Conservation (phyloP, 352 stramenopile genomes). For the Thalassiosira hispida region DNA sequence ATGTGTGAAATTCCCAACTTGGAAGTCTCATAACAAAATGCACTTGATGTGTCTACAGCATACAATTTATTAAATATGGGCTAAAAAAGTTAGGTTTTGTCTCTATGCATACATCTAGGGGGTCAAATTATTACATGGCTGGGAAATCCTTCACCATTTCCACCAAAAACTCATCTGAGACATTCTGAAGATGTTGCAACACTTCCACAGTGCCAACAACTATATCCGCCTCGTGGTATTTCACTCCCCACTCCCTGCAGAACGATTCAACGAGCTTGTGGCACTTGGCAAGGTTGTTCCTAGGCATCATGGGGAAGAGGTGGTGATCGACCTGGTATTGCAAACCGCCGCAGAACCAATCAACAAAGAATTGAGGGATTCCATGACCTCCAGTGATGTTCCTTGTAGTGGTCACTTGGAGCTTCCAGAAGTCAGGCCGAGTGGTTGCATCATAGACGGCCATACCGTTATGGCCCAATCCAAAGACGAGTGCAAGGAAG, state of each 20-base stretch:
- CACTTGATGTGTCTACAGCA: too few relatives aligned
- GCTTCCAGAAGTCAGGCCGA: constrained; percentile 97
- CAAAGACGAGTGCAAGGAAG: constrained; percentile 95
- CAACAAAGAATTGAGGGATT: constrained; percentile 91
- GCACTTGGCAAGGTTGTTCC: constrained; percentile 93
- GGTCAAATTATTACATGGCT: constrained; percentile 99
- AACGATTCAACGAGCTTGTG: constrained; percentile 95
- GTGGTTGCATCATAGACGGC: constrained; percentile 94
- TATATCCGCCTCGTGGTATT: constrained; percentile 96
- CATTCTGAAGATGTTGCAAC: constrained; percentile 90
- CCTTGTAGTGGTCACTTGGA: constrained; percentile 97
- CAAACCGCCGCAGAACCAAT: constrained; percentile 98
- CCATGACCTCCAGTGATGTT: constrained; percentile 91
- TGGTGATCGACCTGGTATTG: constrained; percentile 99
- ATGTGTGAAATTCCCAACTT: too few relatives aligned
- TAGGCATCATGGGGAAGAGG: constrained; percentile 96
- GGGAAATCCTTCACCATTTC: constrained; percentile 93
- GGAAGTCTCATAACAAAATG: too few relatives aligned
- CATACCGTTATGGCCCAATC: constrained; percentile 98
- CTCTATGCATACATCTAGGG: too few relatives aligned
- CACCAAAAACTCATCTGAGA: constrained; percentile 92
- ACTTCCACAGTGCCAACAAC: constrained; percentile 93
- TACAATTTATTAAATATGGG: too few relatives aligned
- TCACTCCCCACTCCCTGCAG: constrained; percentile 96
- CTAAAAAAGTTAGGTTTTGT: too few relatives aligned